Evolutionary conservation across 2,329 filamentous ascomycete genomes (phyloP), one percentile per base, ranked within the genome.

Genomic region (Trichoderma aggressivum): DNA sequence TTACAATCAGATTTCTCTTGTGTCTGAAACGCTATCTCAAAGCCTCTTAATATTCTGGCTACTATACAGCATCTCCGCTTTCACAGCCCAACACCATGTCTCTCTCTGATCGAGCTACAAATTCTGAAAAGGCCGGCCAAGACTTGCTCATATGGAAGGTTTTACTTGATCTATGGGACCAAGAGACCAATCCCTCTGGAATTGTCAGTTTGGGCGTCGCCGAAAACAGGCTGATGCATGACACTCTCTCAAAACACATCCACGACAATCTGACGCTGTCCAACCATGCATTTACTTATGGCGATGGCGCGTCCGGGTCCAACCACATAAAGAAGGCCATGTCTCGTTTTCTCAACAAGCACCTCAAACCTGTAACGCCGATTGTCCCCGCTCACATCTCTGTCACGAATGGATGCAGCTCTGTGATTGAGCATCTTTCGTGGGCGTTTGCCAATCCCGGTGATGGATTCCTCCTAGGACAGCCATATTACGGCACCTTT

Each of bases 171-270:
- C 75, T 82, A 4, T 87, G 82, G 79, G 74, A 84, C 68, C 80
- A 82, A 0, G 65, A 75, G 3, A 74, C 76, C 2, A 84, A 84
- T 60, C 80, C 82, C 0, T 73, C 77, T 10, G 85, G 85, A n/a
- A 85, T 83, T 71, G 77, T 86, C 34, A 86, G 82, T 69, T 78
- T 87, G 0, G 85, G 86, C 0, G 79, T 87, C 1, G 86, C 86
- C 7, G 86, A 87, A 75, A 87, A 87, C 73, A 76, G 78, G 0
- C 79, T 87, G 47, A 86, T 87, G 84, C 85, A 87, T 69, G 75
- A 81, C 24, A 75, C 79, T 4, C 79, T 87, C 3, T 75, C 81
- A 2, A 75, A 81, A n/a, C 83, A 83, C 71, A 78, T 83, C 50
- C 82, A 84, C 73, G 74, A 75, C 3, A 81, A 82, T 47, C 73